phyloP scores from a whole-genome alignment of 257 asterid species.

The Ehretia macrophylla region DNA sequence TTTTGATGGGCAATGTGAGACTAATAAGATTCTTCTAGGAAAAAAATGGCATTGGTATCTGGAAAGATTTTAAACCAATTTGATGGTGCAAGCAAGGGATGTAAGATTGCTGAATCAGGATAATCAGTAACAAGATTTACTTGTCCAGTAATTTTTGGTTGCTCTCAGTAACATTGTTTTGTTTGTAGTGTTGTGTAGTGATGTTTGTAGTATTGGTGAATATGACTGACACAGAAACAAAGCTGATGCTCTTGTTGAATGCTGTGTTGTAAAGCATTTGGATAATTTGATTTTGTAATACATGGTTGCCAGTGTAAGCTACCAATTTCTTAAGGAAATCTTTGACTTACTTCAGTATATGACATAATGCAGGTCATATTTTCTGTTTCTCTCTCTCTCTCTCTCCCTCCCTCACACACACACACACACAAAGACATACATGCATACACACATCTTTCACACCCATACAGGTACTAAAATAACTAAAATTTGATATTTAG shows the following conservation, averaged over 20 bases:
- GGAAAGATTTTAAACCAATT: no score
- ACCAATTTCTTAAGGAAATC: background rate
- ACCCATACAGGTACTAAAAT: background rate
- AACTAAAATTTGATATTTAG: conserved; percentile 33
- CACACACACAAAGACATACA: no score
- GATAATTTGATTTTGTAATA: background rate
- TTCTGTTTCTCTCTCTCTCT: no score
- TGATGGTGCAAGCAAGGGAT: no score
- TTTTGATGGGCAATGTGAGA: background rate
- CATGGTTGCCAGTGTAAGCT: background rate
- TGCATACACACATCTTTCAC: background rate
- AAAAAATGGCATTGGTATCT: background rate
- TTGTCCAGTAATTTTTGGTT: no score
- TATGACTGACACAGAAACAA: background rate
- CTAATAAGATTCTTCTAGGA: background rate
- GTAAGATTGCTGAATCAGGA: no score
- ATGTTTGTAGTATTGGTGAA: no score
- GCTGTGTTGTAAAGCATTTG: background rate
- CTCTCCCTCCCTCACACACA: no score
- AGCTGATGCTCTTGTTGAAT: background rate
- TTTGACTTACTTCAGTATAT: background rate
- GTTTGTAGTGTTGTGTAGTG: no score
- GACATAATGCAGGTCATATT: background rate
- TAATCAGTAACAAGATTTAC: no score
- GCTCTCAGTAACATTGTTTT: no score